Conservation (phyloP, 805 yeast species). For the Wickerhamiella sergipiensis region DNA sequence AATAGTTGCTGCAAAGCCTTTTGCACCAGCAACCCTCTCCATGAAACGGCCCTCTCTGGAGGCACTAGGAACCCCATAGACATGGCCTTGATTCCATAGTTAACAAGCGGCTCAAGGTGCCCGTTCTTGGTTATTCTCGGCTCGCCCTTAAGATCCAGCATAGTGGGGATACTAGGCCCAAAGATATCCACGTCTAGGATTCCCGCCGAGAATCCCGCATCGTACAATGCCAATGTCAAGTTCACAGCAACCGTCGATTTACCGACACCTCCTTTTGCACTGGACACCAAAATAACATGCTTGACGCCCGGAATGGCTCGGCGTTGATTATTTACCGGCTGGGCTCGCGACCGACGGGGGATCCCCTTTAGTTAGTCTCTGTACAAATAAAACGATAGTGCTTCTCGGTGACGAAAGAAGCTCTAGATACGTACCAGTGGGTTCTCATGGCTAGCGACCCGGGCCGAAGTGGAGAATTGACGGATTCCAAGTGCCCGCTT, state of each 20-base stretch:
- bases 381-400: not conserved
- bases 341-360: constrained; percentile 21
- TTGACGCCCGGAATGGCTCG: constrained; percentile 41
- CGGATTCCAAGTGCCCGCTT: constrained; percentile 13
- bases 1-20: constrained; percentile 75
- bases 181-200: constrained; percentile 68
- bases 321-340: constrained; percentile 21
- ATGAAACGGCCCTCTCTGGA: constrained; percentile 51
- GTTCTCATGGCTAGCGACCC: constrained; percentile 30
- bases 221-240: constrained; percentile 46
- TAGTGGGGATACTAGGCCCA: constrained; percentile 71
- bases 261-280: constrained; percentile 76
- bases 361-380: constrained; percentile 28
- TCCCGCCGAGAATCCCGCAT: constrained; percentile 45
- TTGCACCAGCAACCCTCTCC: constrained; percentile 82
- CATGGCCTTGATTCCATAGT: constrained; percentile 72
- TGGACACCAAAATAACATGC: constrained; percentile 50
- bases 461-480: constrained; percentile 17
- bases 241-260: constrained; percentile 61
- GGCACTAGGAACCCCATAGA: constrained; percentile 76
- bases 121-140: constrained; percentile 44
- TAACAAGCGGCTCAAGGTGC: constrained; percentile 48
- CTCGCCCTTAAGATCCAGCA: constrained; percentile 56
- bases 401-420: not conserved
- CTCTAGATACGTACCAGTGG: constrained; percentile 35